A percentile compares a stretch with the other conserved stretches of the same genome.
Conservation (phyloP, 768 basidiomycete genomes). For the Candolleomyces aberdarensis region DNA sequence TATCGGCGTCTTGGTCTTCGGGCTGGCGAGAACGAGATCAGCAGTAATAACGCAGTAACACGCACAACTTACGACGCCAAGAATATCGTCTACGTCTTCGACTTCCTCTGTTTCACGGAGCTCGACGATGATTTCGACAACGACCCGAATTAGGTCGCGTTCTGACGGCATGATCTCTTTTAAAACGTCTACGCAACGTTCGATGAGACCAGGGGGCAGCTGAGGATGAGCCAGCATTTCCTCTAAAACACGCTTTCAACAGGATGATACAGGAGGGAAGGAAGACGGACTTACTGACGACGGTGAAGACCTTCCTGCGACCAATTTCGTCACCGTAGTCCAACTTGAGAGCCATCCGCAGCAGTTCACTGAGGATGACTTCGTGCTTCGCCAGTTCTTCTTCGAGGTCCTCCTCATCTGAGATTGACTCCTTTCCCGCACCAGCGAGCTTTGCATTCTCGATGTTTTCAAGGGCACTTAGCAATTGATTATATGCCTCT, state of each 20-base stretch:
- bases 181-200: constrained; percentile 82
- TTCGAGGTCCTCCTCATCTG: constrained; percentile 44
- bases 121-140: constrained; percentile 36
- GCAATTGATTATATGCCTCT: constrained; percentile 65
- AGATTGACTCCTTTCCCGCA: constrained; percentile 32
- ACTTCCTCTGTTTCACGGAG: constrained; percentile 33
- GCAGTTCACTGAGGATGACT: constrained; percentile 76
- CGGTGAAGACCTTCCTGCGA: constrained; percentile 82
- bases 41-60: not conserved
- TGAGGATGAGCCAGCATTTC: constrained; percentile 86
- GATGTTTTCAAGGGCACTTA: constrained; percentile 37
- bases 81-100: constrained; percentile 20
- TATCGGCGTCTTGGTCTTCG: constrained; percentile 2
- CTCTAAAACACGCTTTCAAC: constrained; percentile 35
- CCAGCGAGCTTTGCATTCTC: constrained; percentile 33
- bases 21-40: not conserved
- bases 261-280: not conserved
- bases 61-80: constrained; percentile 6
- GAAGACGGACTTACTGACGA: constrained; percentile 65
- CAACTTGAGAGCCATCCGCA: constrained; percentile 75
- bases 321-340: constrained; percentile 97
- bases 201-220: constrained; percentile 76
- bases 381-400: constrained; percentile 63
- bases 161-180: constrained; percentile 80
- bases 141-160: constrained; percentile 41